These are phyloP conservation scores for Saccharomyces hybrid DNA, from an alignment of 1,139 yeast species.

Conservation along the genomic window DNA sequence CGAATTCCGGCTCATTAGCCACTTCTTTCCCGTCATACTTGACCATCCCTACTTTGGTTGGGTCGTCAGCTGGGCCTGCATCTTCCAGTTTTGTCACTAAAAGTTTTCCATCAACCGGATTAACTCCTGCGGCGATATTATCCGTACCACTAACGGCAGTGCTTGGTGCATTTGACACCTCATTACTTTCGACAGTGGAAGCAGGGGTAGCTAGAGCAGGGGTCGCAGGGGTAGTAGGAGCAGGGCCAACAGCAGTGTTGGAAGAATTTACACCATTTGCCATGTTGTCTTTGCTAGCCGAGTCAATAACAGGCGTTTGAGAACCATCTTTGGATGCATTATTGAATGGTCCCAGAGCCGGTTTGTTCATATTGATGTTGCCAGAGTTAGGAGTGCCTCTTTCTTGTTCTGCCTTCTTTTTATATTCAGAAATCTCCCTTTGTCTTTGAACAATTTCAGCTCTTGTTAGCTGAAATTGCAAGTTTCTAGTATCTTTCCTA, in stretches of 20 bases:
- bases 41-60: constrained; percentile 5
- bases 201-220: constrained; percentile 3
- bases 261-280: not conserved
- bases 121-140: too few species aligned
- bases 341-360: not conserved
- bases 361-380: not conserved
- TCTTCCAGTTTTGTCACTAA: constrained; percentile 27
- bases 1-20: constrained; percentile 18
- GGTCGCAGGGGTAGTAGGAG: not conserved
- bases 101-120: constrained; percentile 8
- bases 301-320: not conserved
- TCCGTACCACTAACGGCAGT: too few species aligned
- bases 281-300: constrained; percentile 1
- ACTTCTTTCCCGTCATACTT: constrained; percentile 14
- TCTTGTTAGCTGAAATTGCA: constrained; percentile 75
- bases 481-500: constrained; percentile 84
- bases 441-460: constrained; percentile 48
- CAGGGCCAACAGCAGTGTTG: too few species aligned
- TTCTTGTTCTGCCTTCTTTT: constrained; percentile 26
- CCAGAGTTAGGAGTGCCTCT: not conserved
- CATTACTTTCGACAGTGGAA: constrained; percentile 4
- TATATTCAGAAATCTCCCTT: constrained; percentile 36
- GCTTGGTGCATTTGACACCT: constrained; percentile 5
- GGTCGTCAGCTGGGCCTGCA: constrained; percentile 31
- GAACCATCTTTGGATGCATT: not conserved